Base-by-base conservation (phyloP, 2,329 filamentous ascomycete genomes). In the Chaetomiaceae sp. region DNA sequence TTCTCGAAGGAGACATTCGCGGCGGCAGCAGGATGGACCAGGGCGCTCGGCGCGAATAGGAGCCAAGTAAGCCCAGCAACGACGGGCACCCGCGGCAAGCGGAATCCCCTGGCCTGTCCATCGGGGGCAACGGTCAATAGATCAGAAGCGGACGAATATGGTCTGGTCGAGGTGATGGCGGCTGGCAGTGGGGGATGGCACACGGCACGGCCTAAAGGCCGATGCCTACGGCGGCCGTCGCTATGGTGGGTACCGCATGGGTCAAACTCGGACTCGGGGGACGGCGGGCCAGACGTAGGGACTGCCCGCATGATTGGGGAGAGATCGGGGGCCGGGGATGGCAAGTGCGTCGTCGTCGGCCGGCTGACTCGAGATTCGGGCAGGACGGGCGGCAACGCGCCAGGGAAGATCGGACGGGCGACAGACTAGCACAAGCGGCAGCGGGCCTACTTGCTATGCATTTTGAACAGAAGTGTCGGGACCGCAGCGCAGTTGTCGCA, bases 1-100 rank as follows among this genome's bases (percentile, higher is more conserved):
- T 96, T 95, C n/a, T 87, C 78, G 70, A 95, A 94, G 54, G 82
- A 76, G 56, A 96, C 73, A 62, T 84, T 81, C 40, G 84, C 89
- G 45, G 87, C 89, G 37, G 73, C 68, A 23, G 71, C 75, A 8
- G 80, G 76, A 39, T 67, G 66, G 8, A 72, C 52, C 54, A 72
- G 64, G 23, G 73, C 61, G 53, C 69, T 65, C 50, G 69, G 61
- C 50, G 76, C 58, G 42, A 80, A 55, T 42, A 74, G 48, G 54
- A 75, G 57, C 49, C 76, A 54, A 56, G 72, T 46, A 40, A 61
- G 56, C 37, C 38, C 23, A 29, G 39, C 42, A 34, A 55, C 5
- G 23, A 42, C 34, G n/a, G 47, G 43, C 17, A 25, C 19, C 11
- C 38, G 33, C 2, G 29, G 34, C 19, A 31, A 27, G 14, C 34